These are phyloP conservation scores for Neurospora sp. DNA, from an alignment of 495 filamentous ascomycete genomes.

Conservation along the genomic window DNA sequence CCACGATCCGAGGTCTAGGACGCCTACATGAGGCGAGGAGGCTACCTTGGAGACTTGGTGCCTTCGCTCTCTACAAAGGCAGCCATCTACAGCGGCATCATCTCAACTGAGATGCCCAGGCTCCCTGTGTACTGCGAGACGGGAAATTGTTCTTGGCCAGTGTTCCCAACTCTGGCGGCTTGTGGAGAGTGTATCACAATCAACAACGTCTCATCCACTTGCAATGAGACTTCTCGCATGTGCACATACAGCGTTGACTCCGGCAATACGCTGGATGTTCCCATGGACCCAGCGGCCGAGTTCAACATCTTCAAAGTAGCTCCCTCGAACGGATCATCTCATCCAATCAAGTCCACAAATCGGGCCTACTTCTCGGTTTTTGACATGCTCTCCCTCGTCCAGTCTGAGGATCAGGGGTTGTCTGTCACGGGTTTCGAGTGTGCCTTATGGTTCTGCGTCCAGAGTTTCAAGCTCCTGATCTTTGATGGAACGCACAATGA, in stretches of 20 bases:
- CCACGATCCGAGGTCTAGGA: conserved; percentile 23
- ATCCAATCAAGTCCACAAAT: conserved; percentile 5
- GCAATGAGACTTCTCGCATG: conserved; percentile 12
- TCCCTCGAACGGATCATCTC: conserved; percentile 16
- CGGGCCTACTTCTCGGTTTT: conserved; percentile 25
- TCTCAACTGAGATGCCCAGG: conserved; percentile 14
- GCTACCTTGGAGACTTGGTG: conserved; percentile 12
- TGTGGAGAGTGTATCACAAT: conserved; percentile 21
- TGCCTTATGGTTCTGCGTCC: conserved; percentile 29
- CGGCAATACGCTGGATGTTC: conserved; percentile 14
- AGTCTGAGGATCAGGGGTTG: conserved; percentile 5
- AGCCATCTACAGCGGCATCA: conserved; percentile 29
- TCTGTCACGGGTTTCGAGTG: conserved; percentile 12
- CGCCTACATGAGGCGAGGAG: conserved; percentile 12
- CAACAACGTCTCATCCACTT: conserved; percentile 7
- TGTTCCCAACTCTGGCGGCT: conserved; percentile 25
- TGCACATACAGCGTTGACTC: conserved; percentile 24
- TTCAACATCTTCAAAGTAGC: conserved; percentile 19
- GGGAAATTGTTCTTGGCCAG: conserved; percentile 26
- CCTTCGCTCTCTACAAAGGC: conserved; percentile 26
- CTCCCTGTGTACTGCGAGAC: conserved; percentile 18
- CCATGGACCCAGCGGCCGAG: conserved; percentile 1
- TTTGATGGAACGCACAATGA: conserved; percentile 17
- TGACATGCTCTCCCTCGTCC: conserved; percentile 21
- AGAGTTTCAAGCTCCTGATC: conserved; percentile 17